These are phyloP conservation scores for Orbilia javanica DNA, from an alignment of 2,329 filamentous ascomycete genomes.

Conservation along the genomic window DNA sequence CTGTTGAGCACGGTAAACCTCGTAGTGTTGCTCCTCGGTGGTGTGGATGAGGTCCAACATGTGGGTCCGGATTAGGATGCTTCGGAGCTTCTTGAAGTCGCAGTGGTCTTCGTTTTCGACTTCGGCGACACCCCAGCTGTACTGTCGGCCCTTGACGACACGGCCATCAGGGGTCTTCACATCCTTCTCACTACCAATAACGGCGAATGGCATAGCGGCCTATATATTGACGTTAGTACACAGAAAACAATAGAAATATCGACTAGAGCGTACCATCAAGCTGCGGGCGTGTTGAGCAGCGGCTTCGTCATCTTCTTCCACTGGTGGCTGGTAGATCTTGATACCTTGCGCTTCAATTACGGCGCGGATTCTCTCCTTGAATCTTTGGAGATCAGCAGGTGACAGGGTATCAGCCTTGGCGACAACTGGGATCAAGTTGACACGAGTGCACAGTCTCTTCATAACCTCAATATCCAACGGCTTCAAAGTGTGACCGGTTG, in stretches of 20 bases:
- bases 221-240: slow-evolving; percentile 16
- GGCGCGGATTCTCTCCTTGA: slow-evolving; percentile 93
- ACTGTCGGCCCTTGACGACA: slow-evolving; percentile 98
- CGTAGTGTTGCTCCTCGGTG: slow-evolving; percentile 98
- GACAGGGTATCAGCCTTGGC: slow-evolving; percentile 99
- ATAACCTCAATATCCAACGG: slow-evolving; percentile 99
- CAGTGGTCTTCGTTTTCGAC: slow-evolving; percentile 99
- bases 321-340: slow-evolving; percentile 98
- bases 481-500: slow-evolving; percentile 98
- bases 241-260: neutral
- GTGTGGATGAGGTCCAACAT: slow-evolving; percentile 99
- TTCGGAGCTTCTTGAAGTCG: slow-evolving; percentile 99
- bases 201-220: slow-evolving; percentile 96
- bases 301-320: slow-evolving; percentile 98
- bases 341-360: slow-evolving; percentile 99
- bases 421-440: slow-evolving; percentile 98
- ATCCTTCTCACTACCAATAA: slow-evolving; percentile 99
- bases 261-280: slow-evolving; percentile 73
- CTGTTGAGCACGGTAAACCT: slow-evolving; percentile 98
- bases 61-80: slow-evolving; percentile 97
- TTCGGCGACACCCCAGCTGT: slow-evolving; percentile 98
- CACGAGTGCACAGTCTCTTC: slow-evolving; percentile 97
- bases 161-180: slow-evolving; percentile 96
- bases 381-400: slow-evolving; percentile 87
- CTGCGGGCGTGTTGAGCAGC: slow-evolving; percentile 94